A percentile compares a stretch with the other conserved stretches of the same genome.
Conservation (phyloP, 169 alveolate genomes). For the Babesia bigemina region DNA sequence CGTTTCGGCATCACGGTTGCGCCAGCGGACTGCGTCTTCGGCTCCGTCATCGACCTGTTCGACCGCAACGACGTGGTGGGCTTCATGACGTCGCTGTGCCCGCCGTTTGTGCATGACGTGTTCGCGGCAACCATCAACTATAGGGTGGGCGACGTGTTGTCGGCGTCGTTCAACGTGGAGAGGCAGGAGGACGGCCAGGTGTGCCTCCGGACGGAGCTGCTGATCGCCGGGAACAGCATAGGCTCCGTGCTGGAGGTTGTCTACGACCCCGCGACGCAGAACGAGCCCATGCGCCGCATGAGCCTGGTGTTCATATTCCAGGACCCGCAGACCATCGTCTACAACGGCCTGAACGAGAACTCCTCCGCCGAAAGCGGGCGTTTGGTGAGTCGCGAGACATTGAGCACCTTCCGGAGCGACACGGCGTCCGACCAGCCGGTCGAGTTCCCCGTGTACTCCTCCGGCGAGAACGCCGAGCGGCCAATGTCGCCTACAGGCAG, state of each 20-base stretch:
- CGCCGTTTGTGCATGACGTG: slow-evolving; percentile 75
- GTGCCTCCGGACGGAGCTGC: slow-evolving; percentile 86
- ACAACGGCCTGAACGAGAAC: slow-evolving; percentile 29
- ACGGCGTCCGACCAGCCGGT: slow-evolving; percentile 49
- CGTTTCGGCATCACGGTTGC: slow-evolving; percentile 92
- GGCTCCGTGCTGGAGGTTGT: slow-evolving; percentile 90
- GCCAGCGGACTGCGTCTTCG: slow-evolving; percentile 87
- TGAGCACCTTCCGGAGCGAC: slow-evolving; percentile 48
- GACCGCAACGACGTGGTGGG: slow-evolving; percentile 92
- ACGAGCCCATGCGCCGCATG: slow-evolving; percentile 83
- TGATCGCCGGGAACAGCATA: slow-evolving; percentile 88
- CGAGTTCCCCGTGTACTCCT: background rate
- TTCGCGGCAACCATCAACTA: slow-evolving; percentile 85
- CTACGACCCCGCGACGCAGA: slow-evolving; percentile 85
- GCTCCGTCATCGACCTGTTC: slow-evolving; percentile 83
- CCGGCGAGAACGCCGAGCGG: background rate
- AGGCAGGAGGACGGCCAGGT: slow-evolving; percentile 81
- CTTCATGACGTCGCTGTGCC: slow-evolving; percentile 76
- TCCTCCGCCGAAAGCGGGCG: slow-evolving; percentile 14
- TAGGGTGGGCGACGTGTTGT: slow-evolving; percentile 78
- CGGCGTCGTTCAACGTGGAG: slow-evolving; percentile 79
- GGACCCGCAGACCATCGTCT: slow-evolving; percentile 59
- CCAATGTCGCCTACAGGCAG: background rate
- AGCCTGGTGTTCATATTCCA: slow-evolving; percentile 86
- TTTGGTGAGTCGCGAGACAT: slow-evolving; percentile 43